These are phyloP conservation scores for Pythium aristosporum DNA, from an alignment of 352 stramenopile genomes.

Conservation along the genomic window DNA sequence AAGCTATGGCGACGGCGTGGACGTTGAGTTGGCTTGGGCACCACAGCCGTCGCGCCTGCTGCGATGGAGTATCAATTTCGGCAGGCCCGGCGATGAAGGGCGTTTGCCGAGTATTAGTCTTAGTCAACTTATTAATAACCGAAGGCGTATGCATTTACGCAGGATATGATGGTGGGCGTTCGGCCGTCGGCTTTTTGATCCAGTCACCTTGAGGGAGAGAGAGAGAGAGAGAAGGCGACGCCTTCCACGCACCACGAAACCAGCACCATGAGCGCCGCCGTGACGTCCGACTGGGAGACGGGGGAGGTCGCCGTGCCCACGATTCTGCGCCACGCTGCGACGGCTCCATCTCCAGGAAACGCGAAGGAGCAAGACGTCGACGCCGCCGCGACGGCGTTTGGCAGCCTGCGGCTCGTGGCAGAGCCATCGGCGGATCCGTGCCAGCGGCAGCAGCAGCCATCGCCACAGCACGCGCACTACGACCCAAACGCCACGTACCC, in stretches of 20 bases:
- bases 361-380: conserved; percentile 10
- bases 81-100: neutral
- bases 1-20: neutral
- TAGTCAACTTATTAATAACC: conserved; percentile 33
- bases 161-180: neutral
- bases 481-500: conserved; percentile 30
- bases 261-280: conserved; percentile 16
- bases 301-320: conserved; percentile 10
- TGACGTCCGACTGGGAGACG: conserved; percentile 25
- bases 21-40: neutral
- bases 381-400: conserved; percentile 30
- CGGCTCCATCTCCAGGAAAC: neutral
- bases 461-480: conserved; percentile 25
- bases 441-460: conserved; percentile 16
- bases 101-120: conserved; percentile 24
- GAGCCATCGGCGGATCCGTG: conserved; percentile 18
- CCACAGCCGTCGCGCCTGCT: neutral
- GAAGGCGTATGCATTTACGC: conserved; percentile 25
- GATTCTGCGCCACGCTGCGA: neutral
- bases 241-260: neutral
- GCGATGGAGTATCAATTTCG: conserved; percentile 19
- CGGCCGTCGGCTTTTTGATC: conserved; percentile 18
- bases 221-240: neutral
- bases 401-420: conserved; percentile 40
- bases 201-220: conserved; percentile 23